Evolutionary conservation across 805 yeast genomes (phyloP).

Genomic region (Suhomyces tanzawaensis): DNA sequence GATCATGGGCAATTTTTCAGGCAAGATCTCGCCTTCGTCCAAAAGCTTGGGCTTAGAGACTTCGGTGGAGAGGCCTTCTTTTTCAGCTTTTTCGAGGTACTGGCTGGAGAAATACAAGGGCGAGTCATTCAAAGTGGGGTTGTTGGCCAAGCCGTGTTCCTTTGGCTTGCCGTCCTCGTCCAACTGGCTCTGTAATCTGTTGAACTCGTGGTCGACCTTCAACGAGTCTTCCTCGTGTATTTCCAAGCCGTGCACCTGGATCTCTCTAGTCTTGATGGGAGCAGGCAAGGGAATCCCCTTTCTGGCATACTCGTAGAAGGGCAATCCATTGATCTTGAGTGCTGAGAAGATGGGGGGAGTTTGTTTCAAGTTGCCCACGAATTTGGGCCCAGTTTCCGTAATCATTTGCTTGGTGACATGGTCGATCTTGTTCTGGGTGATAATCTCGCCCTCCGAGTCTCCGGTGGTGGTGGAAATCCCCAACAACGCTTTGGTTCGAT

Average conservation of each 20-base stretch:
- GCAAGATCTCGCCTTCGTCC: constrained; percentile 36
- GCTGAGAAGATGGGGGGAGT: constrained; percentile 97
- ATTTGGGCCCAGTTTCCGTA: constrained; percentile 51
- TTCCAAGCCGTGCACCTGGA: constrained; percentile 54
- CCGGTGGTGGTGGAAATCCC: constrained; percentile 94
- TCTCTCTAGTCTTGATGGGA: constrained; percentile 74
- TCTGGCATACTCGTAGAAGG: constrained; percentile 91
- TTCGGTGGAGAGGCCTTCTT: constrained; percentile 36
- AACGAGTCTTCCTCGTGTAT: constrained; percentile 54
- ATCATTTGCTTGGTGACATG: constrained; percentile 59
- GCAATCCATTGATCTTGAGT: constrained; percentile 89
- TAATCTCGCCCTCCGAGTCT: constrained; percentile 82
- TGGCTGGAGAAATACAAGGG: constrained; percentile 57
- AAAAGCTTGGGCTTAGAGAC: constrained; percentile 39
- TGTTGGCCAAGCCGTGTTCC: constrained; percentile 42
- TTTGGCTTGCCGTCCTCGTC: constrained; percentile 49
- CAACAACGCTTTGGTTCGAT: constrained; percentile 78
- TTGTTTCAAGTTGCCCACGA: constrained; percentile 79
- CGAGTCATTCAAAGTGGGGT: constrained; percentile 63
- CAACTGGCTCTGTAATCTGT: constrained; percentile 38
- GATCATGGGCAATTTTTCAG: constrained; percentile 60
- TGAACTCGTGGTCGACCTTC: constrained; percentile 54
- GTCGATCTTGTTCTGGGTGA: constrained; percentile 53
- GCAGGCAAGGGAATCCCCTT: constrained; percentile 81
- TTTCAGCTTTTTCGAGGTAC: constrained; percentile 44